A percentile compares a stretch with the other conserved stretches of the same genome.
phyloP scores from a whole-genome alignment of 805 yeast genomes.

The Sugiyamaella lignohabitans region DNA sequence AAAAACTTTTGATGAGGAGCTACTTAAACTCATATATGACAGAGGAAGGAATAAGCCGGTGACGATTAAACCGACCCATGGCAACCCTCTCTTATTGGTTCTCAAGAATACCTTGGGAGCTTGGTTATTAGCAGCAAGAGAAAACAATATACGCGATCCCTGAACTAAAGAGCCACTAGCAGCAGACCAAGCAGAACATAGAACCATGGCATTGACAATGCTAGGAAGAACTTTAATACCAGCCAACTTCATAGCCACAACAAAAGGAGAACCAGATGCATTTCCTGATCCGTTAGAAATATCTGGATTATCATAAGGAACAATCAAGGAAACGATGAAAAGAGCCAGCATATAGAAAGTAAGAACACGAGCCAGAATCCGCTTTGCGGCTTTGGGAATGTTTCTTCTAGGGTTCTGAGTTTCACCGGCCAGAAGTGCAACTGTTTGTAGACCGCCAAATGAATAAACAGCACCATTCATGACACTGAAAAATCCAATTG shows the following conservation, averaged over 20 bases:
- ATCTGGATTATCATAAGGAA: constrained; percentile 49
- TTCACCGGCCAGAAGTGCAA: constrained; percentile 71
- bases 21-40: constrained; percentile 64
- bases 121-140: constrained; percentile 63
- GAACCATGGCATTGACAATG: constrained; percentile 69
- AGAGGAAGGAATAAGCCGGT: constrained; percentile 51
- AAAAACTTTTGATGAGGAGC: constrained; percentile 52
- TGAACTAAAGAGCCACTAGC: constrained; percentile 74
- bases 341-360: constrained; percentile 58
- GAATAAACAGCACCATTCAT: constrained; percentile 64
- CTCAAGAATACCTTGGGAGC: constrained; percentile 64
- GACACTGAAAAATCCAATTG: constrained; percentile 54
- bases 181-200: constrained; percentile 74
- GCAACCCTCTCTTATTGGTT: constrained; percentile 67
- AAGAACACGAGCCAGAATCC: constrained; percentile 63
- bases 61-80: constrained; percentile 48
- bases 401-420: constrained; percentile 60
- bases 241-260: constrained; percentile 69
- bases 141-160: constrained; percentile 69
- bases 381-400: constrained; percentile 64
- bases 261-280: constrained; percentile 79
- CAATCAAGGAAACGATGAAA: constrained; percentile 61
- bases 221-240: constrained; percentile 61
- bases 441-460: constrained; percentile 61
- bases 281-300: constrained; percentile 42